A percentile compares a stretch with the other conserved stretches of the same genome.
Conservation (phyloP, 805 yeast genomes). For the Yamadazyma sp. region DNA sequence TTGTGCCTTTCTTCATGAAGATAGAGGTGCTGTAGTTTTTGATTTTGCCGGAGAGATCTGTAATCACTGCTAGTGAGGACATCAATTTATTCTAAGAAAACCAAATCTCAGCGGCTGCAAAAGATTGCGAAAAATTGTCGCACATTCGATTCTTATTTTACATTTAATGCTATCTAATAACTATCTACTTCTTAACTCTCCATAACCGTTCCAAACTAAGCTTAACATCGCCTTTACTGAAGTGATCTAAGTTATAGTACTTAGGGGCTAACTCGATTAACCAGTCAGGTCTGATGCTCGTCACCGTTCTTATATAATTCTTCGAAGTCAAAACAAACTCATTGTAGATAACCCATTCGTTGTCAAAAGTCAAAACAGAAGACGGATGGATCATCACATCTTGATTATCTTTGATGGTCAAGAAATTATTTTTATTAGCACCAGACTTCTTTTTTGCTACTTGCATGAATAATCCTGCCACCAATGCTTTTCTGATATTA, state of each 20-base stretch:
- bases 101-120: constrained; percentile 4
- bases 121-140: too few relatives aligned
- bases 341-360: constrained; percentile 92
- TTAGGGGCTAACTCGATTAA: constrained; percentile 76
- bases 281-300: constrained; percentile 91
- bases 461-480: constrained; percentile 97
- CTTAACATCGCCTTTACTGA: constrained; percentile 69
- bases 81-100: too few relatives aligned
- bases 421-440: constrained; percentile 53
- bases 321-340: constrained; percentile 93
- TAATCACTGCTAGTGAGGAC: background rate
- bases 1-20: background rate
- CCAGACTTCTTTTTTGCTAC: constrained; percentile 90
- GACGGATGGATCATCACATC: constrained; percentile 94
- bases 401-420: constrained; percentile 93
- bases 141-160: background rate
- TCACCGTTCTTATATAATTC: constrained; percentile 92
- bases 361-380: constrained; percentile 82
- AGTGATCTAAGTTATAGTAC: constrained; percentile 62
- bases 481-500: constrained; percentile 80
- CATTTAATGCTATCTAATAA: constrained; percentile 3
- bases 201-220: constrained; percentile 63
- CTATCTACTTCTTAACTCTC: constrained; percentile 2
- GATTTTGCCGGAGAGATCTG: background rate
- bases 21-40: background rate